Percentiles rank a stretch among this genome's conserved stretches.
These are phyloP conservation scores for Picochlorum sp. DNA, from an alignment of 139 green algal genomes.

Conservation along the genomic window DNA sequence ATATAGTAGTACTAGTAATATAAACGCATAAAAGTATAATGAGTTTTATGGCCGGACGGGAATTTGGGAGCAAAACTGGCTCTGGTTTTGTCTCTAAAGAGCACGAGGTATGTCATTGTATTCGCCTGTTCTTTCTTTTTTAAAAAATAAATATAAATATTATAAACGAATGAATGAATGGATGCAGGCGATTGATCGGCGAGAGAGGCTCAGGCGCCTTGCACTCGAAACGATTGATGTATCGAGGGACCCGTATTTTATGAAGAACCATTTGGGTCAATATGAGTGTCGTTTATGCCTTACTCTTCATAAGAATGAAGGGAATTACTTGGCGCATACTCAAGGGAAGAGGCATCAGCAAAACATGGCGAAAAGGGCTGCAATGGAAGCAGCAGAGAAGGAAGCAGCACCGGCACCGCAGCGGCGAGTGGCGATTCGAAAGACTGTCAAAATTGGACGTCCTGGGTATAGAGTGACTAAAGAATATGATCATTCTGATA, in stretches of 20 bases:
- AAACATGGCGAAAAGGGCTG: slow-evolving; percentile 97
- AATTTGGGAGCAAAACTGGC: slow-evolving; percentile 83
- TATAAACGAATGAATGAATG: no score
- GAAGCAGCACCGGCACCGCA: slow-evolving; percentile 55
- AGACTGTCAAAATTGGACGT: slow-evolving; percentile 92
- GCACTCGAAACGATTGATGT: slow-evolving; percentile 99
- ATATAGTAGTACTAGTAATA: no score
- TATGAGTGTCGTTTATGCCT: slow-evolving; percentile 98
- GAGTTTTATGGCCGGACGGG: slow-evolving; percentile 74
- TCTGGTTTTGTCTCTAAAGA: slow-evolving; percentile 64
- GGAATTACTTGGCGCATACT: slow-evolving; percentile 98
- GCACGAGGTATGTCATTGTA: slow-evolving; percentile 51
- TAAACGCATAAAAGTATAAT: slow-evolving; percentile 16
- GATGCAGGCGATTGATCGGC: slow-evolving; percentile 74
- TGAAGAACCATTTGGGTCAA: slow-evolving; percentile 96
- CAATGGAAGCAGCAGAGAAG: slow-evolving; percentile 83
- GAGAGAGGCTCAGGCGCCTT: slow-evolving; percentile 86
- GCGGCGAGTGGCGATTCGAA: slow-evolving; percentile 50
- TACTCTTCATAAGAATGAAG: slow-evolving; percentile 98
- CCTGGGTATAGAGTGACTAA: slow-evolving; percentile 98
- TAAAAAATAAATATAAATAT: no score
- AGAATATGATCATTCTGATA: slow-evolving; percentile 75
- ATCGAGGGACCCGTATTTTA: slow-evolving; percentile 97
- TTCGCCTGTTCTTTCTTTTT: no score
- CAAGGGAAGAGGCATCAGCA: slow-evolving; percentile 97